phyloP scores from a whole-genome alignment of 2,329 filamentous ascomycete genomes.

The Aspergillus sp. region DNA sequence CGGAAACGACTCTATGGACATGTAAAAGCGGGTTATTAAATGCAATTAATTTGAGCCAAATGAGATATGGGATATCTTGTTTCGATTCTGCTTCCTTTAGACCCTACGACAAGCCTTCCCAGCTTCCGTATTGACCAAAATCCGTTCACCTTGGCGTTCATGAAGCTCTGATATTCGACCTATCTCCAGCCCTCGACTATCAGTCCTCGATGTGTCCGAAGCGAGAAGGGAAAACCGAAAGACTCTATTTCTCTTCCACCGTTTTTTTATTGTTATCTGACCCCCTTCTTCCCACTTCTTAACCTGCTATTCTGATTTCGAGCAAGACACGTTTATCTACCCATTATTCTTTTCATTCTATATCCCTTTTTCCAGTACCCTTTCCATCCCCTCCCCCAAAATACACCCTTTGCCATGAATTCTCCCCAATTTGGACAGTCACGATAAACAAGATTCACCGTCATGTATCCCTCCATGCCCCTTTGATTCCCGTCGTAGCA shows the following conservation, averaged over 20 bases:
- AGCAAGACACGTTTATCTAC: background rate
- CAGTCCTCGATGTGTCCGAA: background rate
- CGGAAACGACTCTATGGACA: constrained; percentile 70
- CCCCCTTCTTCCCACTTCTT: too few species aligned
- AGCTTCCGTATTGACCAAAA: background rate
- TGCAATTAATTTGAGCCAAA: constrained; percentile 13
- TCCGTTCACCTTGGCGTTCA: background rate
- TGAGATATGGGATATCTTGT: constrained; percentile 11
- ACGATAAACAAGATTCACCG: constrained; percentile 48
- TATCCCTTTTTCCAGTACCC: background rate
- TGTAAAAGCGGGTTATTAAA: constrained; percentile 49
- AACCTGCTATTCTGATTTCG: too few species aligned
- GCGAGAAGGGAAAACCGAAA: background rate
- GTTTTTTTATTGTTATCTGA: background rate
- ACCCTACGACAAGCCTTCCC: constrained; percentile 1
- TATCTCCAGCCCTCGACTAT: background rate
- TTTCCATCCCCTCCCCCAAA: constrained; percentile 9
- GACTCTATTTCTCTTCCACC: background rate
- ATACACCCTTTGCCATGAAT: constrained; percentile 11
- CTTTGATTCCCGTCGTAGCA: constrained; percentile 29
- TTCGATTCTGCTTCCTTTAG: constrained; percentile 14
- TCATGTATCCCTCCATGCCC: constrained; percentile 42
- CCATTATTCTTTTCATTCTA: background rate
- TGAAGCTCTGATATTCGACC: background rate
- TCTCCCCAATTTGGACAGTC: constrained; percentile 24